A percentile compares a stretch with the other conserved stretches of the same genome.
phyloP scores from a whole-genome alignment of 768 basidiomycete species.

The Leccinum fibrillosum region DNA sequence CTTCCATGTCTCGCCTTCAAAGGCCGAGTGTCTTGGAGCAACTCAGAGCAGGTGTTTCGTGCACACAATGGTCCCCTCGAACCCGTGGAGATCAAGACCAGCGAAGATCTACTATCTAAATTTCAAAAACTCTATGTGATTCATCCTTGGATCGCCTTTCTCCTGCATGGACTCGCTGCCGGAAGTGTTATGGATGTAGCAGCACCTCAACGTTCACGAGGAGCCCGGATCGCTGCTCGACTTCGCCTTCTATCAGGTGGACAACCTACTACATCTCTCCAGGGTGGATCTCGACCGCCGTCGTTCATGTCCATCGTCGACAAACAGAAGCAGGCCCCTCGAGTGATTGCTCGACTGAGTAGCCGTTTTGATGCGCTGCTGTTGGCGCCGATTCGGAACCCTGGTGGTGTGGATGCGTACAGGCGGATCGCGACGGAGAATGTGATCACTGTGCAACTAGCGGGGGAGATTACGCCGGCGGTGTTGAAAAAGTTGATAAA shows the following conservation, averaged over 20 bases:
- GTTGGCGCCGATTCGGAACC: neutral
- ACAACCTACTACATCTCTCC: neutral
- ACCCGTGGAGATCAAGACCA: neutral
- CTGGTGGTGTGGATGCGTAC: neutral
- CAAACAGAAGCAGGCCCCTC: neutral
- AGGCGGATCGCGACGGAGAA: conserved; percentile 13
- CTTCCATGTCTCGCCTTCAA: neutral
- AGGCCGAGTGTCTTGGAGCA: neutral
- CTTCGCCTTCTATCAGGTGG: conserved; percentile 4
- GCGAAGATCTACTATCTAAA: neutral
- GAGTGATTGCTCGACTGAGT: neutral
- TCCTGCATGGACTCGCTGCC: neutral
- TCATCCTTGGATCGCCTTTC: neutral
- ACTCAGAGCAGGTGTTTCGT: neutral
- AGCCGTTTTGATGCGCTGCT: neutral
- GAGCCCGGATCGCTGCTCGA: neutral
- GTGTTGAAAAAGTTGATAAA: neutral
- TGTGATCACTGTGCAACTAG: conserved; percentile 6
- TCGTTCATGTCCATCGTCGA: neutral
- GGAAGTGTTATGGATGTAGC: neutral
- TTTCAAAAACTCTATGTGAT: neutral
- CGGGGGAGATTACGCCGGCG: neutral
- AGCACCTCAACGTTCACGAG: neutral
- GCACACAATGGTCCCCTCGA: neutral
- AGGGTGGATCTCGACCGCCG: neutral